Conservation (phyloP, 108 stramenopile genomes). For the Conticribra guillardii region DNA sequence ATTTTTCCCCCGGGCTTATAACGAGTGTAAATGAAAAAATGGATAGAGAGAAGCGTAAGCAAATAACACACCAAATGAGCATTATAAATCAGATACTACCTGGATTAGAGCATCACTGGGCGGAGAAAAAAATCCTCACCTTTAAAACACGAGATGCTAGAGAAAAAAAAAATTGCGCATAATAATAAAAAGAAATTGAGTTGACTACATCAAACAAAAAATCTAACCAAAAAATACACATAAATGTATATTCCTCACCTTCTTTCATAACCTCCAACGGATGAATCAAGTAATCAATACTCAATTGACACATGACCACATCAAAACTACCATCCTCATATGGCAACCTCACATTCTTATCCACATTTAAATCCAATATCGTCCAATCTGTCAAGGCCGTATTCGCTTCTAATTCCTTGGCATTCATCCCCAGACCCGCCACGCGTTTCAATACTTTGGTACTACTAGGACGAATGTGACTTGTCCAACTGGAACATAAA, state of each 20-base stretch:
- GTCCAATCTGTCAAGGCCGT: conserved; percentile 67
- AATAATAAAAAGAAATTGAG: too few relatives aligned
- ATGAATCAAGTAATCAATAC: conserved; percentile 90
- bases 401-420: conserved; percentile 76
- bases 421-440: conserved; percentile 85
- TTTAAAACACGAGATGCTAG: conserved; percentile 73
- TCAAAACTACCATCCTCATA: conserved; percentile 84
- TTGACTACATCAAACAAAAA: too few relatives aligned
- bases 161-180: too few relatives aligned
- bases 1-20: conserved; percentile 71
- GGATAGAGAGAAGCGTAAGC: too few relatives aligned
- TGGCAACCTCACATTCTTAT: conserved; percentile 72
- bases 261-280: conserved; percentile 89
- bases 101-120: background rate
- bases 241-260: conserved; percentile 5
- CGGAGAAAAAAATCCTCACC: conserved; percentile 14
- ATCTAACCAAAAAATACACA: too few relatives aligned
- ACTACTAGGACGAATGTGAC: conserved; percentile 54
- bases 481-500: conserved; percentile 89
- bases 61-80: too few relatives aligned
- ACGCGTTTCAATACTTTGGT: conserved; percentile 49
- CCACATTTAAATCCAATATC: conserved; percentile 76
- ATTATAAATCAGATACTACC: too few relatives aligned
- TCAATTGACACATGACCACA: conserved; percentile 88
- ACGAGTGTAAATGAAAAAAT: background rate